Evolutionary conservation across 371 early-diverging fungal species (phyloP), one percentile per base, ranked within the genome.

Genomic region (Coemansia sp.): DNA sequence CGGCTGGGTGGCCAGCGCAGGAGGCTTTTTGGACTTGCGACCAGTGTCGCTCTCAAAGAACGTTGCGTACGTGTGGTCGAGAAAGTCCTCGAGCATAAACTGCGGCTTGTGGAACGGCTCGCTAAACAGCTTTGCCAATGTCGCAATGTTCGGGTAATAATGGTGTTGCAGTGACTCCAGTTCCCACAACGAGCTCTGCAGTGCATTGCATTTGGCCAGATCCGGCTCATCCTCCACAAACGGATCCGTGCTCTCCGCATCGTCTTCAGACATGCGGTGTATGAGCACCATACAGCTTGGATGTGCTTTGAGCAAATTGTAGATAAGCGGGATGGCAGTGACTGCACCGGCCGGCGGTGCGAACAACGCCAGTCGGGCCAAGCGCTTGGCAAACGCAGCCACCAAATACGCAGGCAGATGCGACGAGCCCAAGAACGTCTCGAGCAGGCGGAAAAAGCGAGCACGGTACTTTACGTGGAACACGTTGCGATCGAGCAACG

Each of bases 131-230:
- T 88, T 86, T 33, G 93, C 93, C 62, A 97, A 78, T 0, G 91
- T 90, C 0, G 94, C 85, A 1, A 97, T 91, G 69, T 90, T 90
- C 58, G 92, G 90, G 26, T 89, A 89, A 64, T 92, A 94, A 66
- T 97, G 97, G 48, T 86, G 82, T 64, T 90, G 85, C 40, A 97
- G 80, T 1, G 93, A 87, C 82, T 85, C 71, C 5, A 97, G 62
- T 79, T 97, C 98, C 98, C 98, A 97, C 59, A 97, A 80, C 7
- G 93, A 94, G 65, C 93, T 93, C 28, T 93, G 87, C 4, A 94
- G 67, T 0, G 97, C 97, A n/a, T 83, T 78, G 64, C 84, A 86
- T 65, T 93, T 86, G 67, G 87, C 87, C 7, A 94, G 95, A 71
- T 96, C 89, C 5, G 70, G 54, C 62, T 90, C 88, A 3, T 82